Base-by-base conservation (phyloP, 345 rosid genomes). In the Citrus maxima region DNA sequence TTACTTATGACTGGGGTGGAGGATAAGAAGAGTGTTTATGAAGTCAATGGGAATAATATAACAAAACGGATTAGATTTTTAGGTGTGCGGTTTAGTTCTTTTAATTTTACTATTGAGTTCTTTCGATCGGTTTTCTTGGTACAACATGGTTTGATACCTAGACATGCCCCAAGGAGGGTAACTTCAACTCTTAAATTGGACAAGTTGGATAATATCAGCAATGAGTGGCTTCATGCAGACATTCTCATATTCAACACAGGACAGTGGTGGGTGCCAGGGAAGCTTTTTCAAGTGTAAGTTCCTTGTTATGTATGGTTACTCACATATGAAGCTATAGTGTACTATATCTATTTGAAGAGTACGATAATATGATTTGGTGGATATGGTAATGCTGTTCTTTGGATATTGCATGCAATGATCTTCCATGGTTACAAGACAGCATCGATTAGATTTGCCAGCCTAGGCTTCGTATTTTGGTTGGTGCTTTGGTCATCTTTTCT, bases 241-340 rank as follows among this genome's bases (percentile, higher is more conserved):
- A 84, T 86, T 82, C 95, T 94, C 61, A 81, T 94, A 72, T 94
- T 94, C 88, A 94, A 94, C 80, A 87, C 96, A 0, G 98, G 97
- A 67, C 98, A 94, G 58, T 94, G 98, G 98, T 94, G 98, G 98
- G 95, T 89, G 75, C 97, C 98, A n/a, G 93, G 93, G 85, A 94
- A 94, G 95, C 93, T 91, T 76, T 94, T 93, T 59, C 91, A 87
- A 56, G 88, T 82, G 98, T 93, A 88, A 87, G 98, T 80, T 83
- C 80, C 81, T 77, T 76, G 4, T 38, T 38, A 67, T 28, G 10
- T 28, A 66, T 73, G 18, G 10, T 55, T 65, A 27, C 72, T 71
- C 64, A 69, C 56, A 22, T 74, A 9, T 60, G 38, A 30, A 72
- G 14, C 37, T 73, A 19, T 28, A 16, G 4, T 13, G 22, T 14